Evolutionary conservation across 106 monocot species (phyloP).

Genomic region (Dendrobium officinale): DNA sequence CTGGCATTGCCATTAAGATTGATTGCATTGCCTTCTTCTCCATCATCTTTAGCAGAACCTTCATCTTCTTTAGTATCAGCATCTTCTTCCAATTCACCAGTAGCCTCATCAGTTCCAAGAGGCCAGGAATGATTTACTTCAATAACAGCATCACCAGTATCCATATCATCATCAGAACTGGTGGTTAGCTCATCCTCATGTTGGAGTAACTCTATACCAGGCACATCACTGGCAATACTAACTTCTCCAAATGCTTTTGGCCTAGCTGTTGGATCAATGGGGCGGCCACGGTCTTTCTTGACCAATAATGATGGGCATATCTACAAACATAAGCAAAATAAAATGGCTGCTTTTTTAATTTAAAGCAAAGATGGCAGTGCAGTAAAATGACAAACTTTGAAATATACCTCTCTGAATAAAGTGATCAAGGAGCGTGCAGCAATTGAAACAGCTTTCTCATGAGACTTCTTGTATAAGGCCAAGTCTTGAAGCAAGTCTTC

Average conservation of each 20-base stretch:
- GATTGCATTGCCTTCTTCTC: background rate
- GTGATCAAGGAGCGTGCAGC: slow-evolving; percentile 90
- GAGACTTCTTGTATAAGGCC: slow-evolving; percentile 91
- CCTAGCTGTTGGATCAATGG: slow-evolving; percentile 74
- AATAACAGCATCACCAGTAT: slow-evolving; percentile 19
- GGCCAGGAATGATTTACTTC: slow-evolving; percentile 5
- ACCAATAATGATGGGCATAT: slow-evolving; percentile 86
- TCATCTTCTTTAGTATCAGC: slow-evolving; percentile 12
- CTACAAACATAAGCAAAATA: slow-evolving; percentile 30
- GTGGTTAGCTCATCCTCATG: slow-evolving; percentile 24
- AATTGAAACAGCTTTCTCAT: slow-evolving; percentile 87
- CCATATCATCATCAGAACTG: slow-evolving; percentile 27
- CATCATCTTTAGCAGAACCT: slow-evolving; percentile 9
- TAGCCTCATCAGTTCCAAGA: background rate
- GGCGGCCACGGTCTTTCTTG: slow-evolving; percentile 92
- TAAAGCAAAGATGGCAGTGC: background rate
- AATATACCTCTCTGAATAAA: slow-evolving; percentile 83
- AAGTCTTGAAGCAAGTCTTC: slow-evolving; percentile 99
- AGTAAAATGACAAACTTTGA: background rate
- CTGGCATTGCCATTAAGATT: background rate
- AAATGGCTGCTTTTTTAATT: background rate
- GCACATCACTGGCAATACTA: slow-evolving; percentile 53
- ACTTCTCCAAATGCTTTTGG: slow-evolving; percentile 97
- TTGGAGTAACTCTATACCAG: slow-evolving; percentile 72
- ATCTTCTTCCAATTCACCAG: slow-evolving; percentile 12